Evolutionary conservation across 2,329 filamentous ascomycete species (phyloP).

Genomic region (Eutypa lata): DNA sequence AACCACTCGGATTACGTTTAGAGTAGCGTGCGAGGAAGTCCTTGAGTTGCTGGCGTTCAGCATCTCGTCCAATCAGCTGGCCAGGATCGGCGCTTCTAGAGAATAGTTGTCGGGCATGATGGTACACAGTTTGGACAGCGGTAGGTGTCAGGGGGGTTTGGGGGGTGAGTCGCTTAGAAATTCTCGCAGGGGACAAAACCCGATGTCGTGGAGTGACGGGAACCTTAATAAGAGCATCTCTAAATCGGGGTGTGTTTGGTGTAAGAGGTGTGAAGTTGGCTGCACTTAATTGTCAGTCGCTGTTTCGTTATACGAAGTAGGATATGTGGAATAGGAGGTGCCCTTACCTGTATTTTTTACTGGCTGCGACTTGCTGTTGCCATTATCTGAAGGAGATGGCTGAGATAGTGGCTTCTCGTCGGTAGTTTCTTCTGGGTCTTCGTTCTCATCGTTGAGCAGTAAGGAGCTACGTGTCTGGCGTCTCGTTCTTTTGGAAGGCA

Average conservation of each 20-base stretch:
- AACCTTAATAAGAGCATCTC: conserved; percentile 70
- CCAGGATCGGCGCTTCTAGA: conserved; percentile 73
- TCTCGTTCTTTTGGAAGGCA: conserved; percentile 45
- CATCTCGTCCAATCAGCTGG: conserved; percentile 74
- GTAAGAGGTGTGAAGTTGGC: conserved; percentile 52
- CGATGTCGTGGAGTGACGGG: conserved; percentile 81
- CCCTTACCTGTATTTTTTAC: conserved; percentile 15
- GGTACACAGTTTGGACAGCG: conserved; percentile 73
- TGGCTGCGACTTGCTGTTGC: conserved; percentile 1
- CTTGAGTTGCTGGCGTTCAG: conserved; percentile 61
- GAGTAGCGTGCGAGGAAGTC: conserved; percentile 66
- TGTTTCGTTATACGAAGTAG: background rate
- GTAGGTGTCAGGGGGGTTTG: conserved; percentile 70
- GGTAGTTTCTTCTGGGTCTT: conserved; percentile 50
- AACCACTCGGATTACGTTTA: conserved; percentile 64
- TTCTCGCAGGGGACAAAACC: conserved; percentile 71
- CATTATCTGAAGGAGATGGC: conserved; percentile 15
- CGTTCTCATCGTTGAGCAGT: conserved; percentile 64
- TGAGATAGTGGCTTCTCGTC: conserved; percentile 29
- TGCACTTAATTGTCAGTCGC: conserved; percentile 16
- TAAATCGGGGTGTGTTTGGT: conserved; percentile 72
- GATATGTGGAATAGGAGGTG: background rate
- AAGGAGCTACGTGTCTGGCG: conserved; percentile 38
- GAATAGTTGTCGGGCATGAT: conserved; percentile 83
- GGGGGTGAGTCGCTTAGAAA: conserved; percentile 75